Percentiles rank a stretch among this genome's conserved stretches.
phyloP scores from a whole-genome alignment of 2,329 filamentous ascomycete species.

The Penicillium sp. region DNA sequence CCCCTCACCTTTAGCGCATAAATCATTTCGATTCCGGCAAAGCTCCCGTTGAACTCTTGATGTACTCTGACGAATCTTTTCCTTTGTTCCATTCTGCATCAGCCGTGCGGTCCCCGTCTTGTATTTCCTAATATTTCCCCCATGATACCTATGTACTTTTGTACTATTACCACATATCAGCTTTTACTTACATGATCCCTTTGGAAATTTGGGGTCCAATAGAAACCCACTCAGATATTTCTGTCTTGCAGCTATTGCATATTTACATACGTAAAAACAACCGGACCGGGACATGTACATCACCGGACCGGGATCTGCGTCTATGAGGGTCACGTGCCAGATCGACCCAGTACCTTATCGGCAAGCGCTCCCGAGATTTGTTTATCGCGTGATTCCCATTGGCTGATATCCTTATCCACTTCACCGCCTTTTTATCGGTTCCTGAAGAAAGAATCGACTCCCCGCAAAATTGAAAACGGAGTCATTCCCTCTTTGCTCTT shows the following conservation, averaged over 20 bases:
- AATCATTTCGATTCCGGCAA: constrained; percentile 41
- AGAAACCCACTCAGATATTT: not conserved
- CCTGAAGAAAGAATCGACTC: constrained; percentile 20
- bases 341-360: not conserved
- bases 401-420: constrained; percentile 27
- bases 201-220: not conserved
- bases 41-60: constrained; percentile 5
- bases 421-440: constrained; percentile 36
- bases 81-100: constrained; percentile 21
- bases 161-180: not conserved
- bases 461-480: constrained; percentile 20
- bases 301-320: not conserved
- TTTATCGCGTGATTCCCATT: not conserved
- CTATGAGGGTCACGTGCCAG: not conserved
- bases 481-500: constrained; percentile 12
- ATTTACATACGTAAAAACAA: not conserved
- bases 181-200: not conserved
- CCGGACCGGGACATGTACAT: not conserved
- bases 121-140: not conserved
- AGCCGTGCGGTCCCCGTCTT: constrained; percentile 16
- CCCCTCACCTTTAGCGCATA: constrained; percentile 44
- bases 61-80: constrained; percentile 16
- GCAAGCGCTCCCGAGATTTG: not conserved
- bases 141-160: constrained; percentile 20
- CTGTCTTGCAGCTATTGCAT: not conserved